A percentile compares a stretch with the other conserved stretches of the same genome.
Conservation (phyloP, 176 grass and related monocot species). For the Miscanthus lutarioriparius region DNA sequence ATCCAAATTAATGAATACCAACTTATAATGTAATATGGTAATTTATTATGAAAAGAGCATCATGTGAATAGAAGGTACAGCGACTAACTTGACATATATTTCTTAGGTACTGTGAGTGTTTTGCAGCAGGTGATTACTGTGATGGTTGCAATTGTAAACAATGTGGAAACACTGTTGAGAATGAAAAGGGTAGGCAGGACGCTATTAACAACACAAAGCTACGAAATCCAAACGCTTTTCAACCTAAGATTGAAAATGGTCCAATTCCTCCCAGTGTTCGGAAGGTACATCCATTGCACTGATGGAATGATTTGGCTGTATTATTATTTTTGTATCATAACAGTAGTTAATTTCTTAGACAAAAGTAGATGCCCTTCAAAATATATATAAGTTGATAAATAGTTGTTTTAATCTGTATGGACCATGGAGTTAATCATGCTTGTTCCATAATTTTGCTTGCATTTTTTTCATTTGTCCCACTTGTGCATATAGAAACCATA, state of each 20-base stretch:
- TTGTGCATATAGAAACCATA: constrained; percentile 2
- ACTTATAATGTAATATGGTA: constrained; percentile 3
- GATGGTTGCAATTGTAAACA: constrained; percentile 77
- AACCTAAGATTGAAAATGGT: constrained; percentile 75
- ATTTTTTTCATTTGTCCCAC: constrained; percentile 1
- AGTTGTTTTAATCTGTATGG: not conserved
- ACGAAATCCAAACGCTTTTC: constrained; percentile 70
- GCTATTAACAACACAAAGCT: constrained; percentile 61
- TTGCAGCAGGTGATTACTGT: constrained; percentile 69
- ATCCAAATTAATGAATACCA: not conserved
- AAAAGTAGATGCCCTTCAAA: not conserved
- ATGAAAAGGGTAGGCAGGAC: constrained; percentile 61
- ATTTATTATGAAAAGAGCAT: constrained; percentile 35
- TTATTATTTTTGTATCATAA: not conserved
- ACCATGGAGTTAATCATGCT: not conserved
- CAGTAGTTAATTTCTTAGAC: not conserved
- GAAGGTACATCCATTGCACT: constrained; percentile 48
- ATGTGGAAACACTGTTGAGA: constrained; percentile 67
- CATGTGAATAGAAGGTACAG: constrained; percentile 30
- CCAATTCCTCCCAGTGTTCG: constrained; percentile 36
- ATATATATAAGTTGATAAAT: constrained; percentile 12
- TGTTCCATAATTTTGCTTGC: constrained; percentile 1
- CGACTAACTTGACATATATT: constrained; percentile 37
- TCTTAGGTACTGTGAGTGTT: constrained; percentile 80
- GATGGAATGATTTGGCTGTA: constrained; percentile 31